Conservation (phyloP, 2,329 filamentous ascomycete species). For the Fulvia fulva region DNA sequence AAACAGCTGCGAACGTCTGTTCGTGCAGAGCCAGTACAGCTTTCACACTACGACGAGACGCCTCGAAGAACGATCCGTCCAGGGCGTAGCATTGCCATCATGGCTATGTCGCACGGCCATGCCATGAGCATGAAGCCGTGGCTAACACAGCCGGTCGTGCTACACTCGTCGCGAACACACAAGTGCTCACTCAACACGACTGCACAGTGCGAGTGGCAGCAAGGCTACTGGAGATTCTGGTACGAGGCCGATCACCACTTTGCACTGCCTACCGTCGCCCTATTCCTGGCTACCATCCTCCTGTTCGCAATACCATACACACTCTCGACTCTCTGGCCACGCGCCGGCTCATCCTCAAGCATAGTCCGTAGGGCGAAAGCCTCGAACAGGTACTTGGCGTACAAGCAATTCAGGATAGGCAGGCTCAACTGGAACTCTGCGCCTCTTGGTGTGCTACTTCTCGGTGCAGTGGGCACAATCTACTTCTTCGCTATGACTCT, state of each 20-base stretch:
- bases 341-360: background rate
- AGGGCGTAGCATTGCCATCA: background rate
- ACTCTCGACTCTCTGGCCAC: slow-evolving; percentile 17
- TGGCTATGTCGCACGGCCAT: slow-evolving; percentile 12
- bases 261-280: slow-evolving; percentile 50
- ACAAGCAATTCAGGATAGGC: slow-evolving; percentile 37
- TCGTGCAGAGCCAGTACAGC: background rate
- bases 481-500: slow-evolving; percentile 45
- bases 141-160: slow-evolving; percentile 41
- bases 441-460: slow-evolving; percentile 42
- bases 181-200: slow-evolving; percentile 32
- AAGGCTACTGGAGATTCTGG: slow-evolving; percentile 49
- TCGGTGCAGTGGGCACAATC: slow-evolving; percentile 40
- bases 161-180: slow-evolving; percentile 38
- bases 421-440: slow-evolving; percentile 42
- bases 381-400: slow-evolving; percentile 40
- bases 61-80: background rate
- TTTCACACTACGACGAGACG: background rate
- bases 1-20: background rate
- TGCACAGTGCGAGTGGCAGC: slow-evolving; percentile 46
- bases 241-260: slow-evolving; percentile 54
- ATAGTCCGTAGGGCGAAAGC: slow-evolving; percentile 31
- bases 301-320: slow-evolving; percentile 45
- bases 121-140: slow-evolving; percentile 28
- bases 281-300: slow-evolving; percentile 49